Evolutionary conservation across 805 yeast genomes (phyloP), one percentile per base, ranked within the genome.

Genomic region (Ogataea kodamae): DNA sequence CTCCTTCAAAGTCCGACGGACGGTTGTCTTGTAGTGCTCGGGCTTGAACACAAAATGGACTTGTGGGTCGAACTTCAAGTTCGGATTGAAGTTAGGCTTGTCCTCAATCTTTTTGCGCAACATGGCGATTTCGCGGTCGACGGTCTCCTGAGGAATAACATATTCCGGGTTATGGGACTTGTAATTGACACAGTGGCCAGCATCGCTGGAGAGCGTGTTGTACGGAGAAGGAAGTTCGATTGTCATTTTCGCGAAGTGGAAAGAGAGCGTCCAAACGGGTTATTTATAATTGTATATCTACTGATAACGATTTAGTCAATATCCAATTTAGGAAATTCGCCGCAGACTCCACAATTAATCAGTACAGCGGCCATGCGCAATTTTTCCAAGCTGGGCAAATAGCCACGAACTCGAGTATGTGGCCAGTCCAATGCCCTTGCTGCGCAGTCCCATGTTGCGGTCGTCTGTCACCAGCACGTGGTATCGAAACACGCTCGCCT

Each of bases 401-500:
- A 78, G 62, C 84, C 84, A 78, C 39, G 69, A 66, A 40, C 81
- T 74, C 33, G 74, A 76, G 53, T 67, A 74, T 27, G 75, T 68
- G 5, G 71, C 61, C 23, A 76, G 63, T 1, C 76, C 77, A n/a
- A 70, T 62, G 3, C 74, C 61, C 47, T 75, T 72, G 2, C 86
- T 79, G 43, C 84, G 72, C 24, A 77, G 55, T 42, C 83, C 64
- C 84, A 83, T 77, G 43, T 78, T 81, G 35, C 78, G 62, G 52
- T 84, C 90, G 57, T 83, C 90, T 2, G 89, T 79, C 22, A 83
- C 73, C 30, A 83, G 58, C 17, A 80, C 68, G 42, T 82, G 76
- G 52, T 76, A 76, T 29, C 69, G 62, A 53, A 78, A 75, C 17
- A 55, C 51, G 32, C 58, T 57, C 10, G 78, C 67, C 22, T 64